Percentiles rank a stretch among this genome's conserved stretches.
These are phyloP conservation scores for Claviceps spartinae DNA, from an alignment of 2,329 filamentous ascomycete species.

Conservation along the genomic window DNA sequence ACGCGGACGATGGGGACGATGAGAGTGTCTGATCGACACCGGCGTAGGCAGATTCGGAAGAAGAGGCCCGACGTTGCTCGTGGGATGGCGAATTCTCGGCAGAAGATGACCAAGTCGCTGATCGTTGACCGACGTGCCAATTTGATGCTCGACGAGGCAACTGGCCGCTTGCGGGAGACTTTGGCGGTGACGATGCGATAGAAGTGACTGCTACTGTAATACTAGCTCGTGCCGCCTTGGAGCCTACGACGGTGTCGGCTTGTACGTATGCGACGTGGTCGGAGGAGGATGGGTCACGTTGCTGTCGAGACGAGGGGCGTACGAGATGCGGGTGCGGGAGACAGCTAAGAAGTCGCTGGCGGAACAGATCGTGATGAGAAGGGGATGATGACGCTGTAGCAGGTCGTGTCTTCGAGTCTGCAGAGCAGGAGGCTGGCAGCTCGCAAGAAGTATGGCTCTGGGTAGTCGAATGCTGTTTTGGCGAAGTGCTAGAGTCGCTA, in stretches of 20 bases:
- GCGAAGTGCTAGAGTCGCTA: background rate
- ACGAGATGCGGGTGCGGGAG: background rate
- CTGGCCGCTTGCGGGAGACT: conserved; percentile 4
- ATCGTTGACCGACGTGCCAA: conserved; percentile 1
- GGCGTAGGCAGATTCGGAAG: conserved; percentile 9
- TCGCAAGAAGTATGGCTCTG: conserved; percentile 42
- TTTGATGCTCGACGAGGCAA: conserved; percentile 7
- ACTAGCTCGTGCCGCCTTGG: background rate
- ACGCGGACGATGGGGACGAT: conserved; percentile 9
- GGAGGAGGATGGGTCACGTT: conserved; percentile 5
- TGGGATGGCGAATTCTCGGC: background rate
- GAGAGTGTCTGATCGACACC: conserved; percentile 11
- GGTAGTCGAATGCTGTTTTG: conserved; percentile 31
- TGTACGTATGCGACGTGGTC: conserved; percentile 10
- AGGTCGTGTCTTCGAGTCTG: conserved; percentile 27
- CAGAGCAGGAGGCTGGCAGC: conserved; percentile 40
- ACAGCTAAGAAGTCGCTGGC: conserved; percentile 6
- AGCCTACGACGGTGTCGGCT: conserved; percentile 4
- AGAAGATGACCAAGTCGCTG: conserved; percentile 4
- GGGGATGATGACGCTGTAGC: conserved; percentile 11
- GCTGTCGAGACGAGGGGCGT: conserved; percentile 9
- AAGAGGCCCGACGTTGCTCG: conserved; percentile 8
- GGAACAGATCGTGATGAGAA: conserved; percentile 9
- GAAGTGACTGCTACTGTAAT: background rate
- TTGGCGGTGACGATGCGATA: conserved; percentile 1